These are phyloP conservation scores for Halenospora varia DNA, from an alignment of 495 filamentous ascomycete species.

Conservation along the genomic window DNA sequence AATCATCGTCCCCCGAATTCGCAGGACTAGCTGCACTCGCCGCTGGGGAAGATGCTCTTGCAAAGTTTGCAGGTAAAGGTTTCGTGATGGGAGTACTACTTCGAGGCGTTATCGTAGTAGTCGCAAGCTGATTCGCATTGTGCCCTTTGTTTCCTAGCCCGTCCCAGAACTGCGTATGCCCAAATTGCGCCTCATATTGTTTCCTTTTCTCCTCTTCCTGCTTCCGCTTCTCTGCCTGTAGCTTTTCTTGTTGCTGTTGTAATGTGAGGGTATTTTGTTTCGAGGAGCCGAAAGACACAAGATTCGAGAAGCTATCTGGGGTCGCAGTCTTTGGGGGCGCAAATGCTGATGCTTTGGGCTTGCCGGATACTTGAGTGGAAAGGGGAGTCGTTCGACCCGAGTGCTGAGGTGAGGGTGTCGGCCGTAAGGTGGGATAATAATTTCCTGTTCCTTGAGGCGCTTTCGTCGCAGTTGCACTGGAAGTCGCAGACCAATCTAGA, in stretches of 20 bases:
- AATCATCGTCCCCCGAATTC: conserved; percentile 42
- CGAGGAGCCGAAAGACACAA: conserved; percentile 67
- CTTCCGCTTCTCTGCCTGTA: conserved; percentile 71
- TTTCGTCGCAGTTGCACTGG: conserved; percentile 30
- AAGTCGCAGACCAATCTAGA: conserved; percentile 44
- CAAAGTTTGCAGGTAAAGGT: conserved; percentile 17
- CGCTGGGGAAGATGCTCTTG: conserved; percentile 20
- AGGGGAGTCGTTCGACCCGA: conserved; percentile 19
- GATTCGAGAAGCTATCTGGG: conserved; percentile 84
- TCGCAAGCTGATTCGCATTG: conserved; percentile 7
- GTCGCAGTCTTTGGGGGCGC: conserved; percentile 53
- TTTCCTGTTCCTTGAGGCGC: conserved; percentile 36
- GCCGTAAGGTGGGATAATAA: conserved; percentile 56
- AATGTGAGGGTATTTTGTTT: conserved; percentile 67
- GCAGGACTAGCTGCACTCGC: conserved; percentile 19
- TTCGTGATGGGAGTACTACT: conserved; percentile 18
- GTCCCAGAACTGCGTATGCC: conserved; percentile 70
- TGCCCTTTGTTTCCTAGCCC: conserved; percentile 41
- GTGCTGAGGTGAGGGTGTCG: conserved; percentile 57
- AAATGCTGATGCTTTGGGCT: conserved; percentile 48
- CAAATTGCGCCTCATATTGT: conserved; percentile 70
- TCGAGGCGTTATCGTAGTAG: conserved; percentile 18
- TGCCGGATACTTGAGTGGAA: conserved; percentile 28
- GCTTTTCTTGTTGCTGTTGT: conserved; percentile 75
- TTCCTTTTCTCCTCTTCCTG: conserved; percentile 69